Evolutionary conservation across 148 eudicot species (phyloP).

Genomic region (Rhododendron ferrugineum): DNA sequence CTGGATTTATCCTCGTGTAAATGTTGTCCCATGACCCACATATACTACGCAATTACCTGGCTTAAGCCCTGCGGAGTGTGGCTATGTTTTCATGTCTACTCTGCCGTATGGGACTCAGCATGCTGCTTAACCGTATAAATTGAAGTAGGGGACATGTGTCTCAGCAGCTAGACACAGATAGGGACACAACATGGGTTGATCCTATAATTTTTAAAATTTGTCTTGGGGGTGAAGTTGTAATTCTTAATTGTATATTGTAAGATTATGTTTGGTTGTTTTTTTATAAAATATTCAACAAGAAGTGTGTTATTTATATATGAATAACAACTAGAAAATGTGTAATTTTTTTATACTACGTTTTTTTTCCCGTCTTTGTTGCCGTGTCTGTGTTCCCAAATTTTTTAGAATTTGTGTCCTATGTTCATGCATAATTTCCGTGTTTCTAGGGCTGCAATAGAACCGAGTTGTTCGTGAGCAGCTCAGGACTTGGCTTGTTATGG

Average conservation of each 20-base stretch:
- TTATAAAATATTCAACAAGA: neutral
- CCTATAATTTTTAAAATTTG: neutral
- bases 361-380: neutral
- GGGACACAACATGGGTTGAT: neutral
- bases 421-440: neutral
- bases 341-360: neutral
- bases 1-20: neutral
- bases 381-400: neutral
- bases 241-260: neutral
- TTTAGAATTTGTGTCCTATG: neutral
- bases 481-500: neutral
- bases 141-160: neutral
- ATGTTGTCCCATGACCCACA: neutral
- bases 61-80: neutral
- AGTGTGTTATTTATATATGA: neutral
- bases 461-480: neutral
- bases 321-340: neutral
- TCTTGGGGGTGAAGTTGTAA: neutral
- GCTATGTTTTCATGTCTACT: neutral
- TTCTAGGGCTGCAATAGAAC: neutral
- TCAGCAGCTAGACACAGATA: neutral
- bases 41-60: neutral
- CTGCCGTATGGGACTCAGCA: neutral
- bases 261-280: neutral
- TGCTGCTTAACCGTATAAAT: neutral